Evolutionary conservation across 495 filamentous ascomycete species (phyloP), one percentile per base, ranked within the genome.

Genomic region (Podospora comata): DNA sequence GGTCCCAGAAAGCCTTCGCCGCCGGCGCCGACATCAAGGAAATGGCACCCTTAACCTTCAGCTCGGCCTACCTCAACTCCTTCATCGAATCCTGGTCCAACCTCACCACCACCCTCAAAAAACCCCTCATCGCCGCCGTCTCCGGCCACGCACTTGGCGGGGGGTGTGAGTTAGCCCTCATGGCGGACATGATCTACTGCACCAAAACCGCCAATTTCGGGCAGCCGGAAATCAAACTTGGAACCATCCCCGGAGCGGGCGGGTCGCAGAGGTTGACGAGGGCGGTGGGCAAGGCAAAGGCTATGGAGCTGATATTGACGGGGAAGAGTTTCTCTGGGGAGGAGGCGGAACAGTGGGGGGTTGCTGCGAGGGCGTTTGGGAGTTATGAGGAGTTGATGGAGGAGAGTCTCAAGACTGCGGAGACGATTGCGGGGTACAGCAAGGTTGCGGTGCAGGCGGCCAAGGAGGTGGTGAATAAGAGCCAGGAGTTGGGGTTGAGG

Each of bases 11-110:
- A 75, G 92, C 94, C 58, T 99, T 99, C 77, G 95, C 95, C 2
- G 95, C 95, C 68, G 95, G 95, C 66, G 95, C 95, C 67, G 95
- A 99, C 80, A 99, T 99, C 81, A 97, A 97, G 79, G 95, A 99
- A 82, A 99, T 99, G 95, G 88, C 91, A 54, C 86, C 92, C 62
- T 86, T 97, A 4, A 93, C 88, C 73, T 99, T 98, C 83, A 85
- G 88, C 63, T 76, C 87, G 64, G 95, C 95, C 60, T 97, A 95
- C 85, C 89, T 84, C 23, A 85, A 77, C 68, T 91, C 94, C 78
- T 98, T 98, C 81, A 97, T 98, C 81, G 91, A 95, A 75, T 85
- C 87, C 48, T 99, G 95, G 95, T 96, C 92, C 28, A 82, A 88
- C 69, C 88, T 96, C 18, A 89, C 92, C 54, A 92, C 87, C 62